Evolutionary conservation across 345 rosid genomes (phyloP).

Genomic region (Eucalyptus leucophloia): DNA sequence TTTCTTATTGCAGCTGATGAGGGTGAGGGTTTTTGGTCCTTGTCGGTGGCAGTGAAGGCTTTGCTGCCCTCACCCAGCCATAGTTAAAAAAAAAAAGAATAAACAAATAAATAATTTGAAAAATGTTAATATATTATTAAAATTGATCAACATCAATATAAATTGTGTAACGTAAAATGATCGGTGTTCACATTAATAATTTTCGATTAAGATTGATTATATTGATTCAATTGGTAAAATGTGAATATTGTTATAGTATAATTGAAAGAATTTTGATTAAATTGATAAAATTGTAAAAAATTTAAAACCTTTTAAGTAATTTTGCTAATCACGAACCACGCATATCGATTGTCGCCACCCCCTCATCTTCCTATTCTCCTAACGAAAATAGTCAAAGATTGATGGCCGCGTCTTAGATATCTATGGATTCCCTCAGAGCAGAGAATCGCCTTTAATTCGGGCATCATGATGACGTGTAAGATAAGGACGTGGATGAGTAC

Average conservation of each 20-base stretch:
- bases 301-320: too few relatives aligned
- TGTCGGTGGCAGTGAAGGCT: neutral
- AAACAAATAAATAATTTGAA: too few relatives aligned
- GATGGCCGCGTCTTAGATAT: neutral
- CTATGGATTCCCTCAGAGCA: neutral
- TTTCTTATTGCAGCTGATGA: fast-evolving
- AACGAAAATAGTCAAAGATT: neutral
- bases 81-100: too few relatives aligned
- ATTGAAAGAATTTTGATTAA: fast-evolving
- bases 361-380: neutral
- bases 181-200: fast-evolving
- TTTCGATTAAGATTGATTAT: fast-evolving
- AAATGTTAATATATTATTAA: too few relatives aligned
- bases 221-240: fast-evolving
- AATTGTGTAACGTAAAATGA: fast-evolving
- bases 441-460: neutral
- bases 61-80: fast-evolving
- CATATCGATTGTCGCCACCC: neutral
- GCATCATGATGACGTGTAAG: neutral
- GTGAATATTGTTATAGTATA: too few relatives aligned
- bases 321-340: neutral
- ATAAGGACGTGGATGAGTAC: neutral
- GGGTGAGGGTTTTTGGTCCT: neutral
- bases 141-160: fast-evolving
- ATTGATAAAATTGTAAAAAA: fast-evolving